phyloP scores from a whole-genome alignment of 805 yeast species.

The Lachancea nothofagi region DNA sequence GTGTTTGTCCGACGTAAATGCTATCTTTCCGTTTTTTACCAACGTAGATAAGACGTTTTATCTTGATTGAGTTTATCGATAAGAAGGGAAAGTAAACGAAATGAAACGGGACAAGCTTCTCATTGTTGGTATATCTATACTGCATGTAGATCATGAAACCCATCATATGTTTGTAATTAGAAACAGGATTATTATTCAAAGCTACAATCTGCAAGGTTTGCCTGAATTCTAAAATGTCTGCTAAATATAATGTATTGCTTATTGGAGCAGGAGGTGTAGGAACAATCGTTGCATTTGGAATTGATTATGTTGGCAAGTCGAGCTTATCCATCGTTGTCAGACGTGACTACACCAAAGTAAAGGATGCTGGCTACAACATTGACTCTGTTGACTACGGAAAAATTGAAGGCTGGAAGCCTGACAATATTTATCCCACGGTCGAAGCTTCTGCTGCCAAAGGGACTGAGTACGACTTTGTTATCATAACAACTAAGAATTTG shows the following conservation, averaged over 20 bases:
- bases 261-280: constrained; percentile 82
- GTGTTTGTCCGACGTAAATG: too few relatives aligned
- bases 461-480: constrained; percentile 45
- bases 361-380: constrained; percentile 46
- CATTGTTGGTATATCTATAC: too few relatives aligned
- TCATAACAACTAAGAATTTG: constrained; percentile 56
- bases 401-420: constrained; percentile 45
- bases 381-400: constrained; percentile 54
- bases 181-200: not conserved
- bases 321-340: constrained; percentile 54
- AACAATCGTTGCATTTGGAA: constrained; percentile 56
- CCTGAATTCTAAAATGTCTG: not conserved
- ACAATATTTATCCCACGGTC: constrained; percentile 34
- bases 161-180: not conserved
- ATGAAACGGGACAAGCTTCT: too few relatives aligned
- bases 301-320: constrained; percentile 42
- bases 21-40: too few relatives aligned
- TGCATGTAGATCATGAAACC: too few relatives aligned
- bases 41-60: too few relatives aligned
- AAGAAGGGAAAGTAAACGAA: too few relatives aligned
- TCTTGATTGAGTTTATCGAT: too few relatives aligned
- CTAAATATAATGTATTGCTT: constrained; percentile 38
- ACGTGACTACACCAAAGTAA: constrained; percentile 48
- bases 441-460: constrained; percentile 35
- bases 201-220: not conserved